Evolutionary conservation across 1,139 yeast genomes (phyloP), one percentile per base, ranked within the genome.

Genomic region (Suhomyces wounanorum): DNA sequence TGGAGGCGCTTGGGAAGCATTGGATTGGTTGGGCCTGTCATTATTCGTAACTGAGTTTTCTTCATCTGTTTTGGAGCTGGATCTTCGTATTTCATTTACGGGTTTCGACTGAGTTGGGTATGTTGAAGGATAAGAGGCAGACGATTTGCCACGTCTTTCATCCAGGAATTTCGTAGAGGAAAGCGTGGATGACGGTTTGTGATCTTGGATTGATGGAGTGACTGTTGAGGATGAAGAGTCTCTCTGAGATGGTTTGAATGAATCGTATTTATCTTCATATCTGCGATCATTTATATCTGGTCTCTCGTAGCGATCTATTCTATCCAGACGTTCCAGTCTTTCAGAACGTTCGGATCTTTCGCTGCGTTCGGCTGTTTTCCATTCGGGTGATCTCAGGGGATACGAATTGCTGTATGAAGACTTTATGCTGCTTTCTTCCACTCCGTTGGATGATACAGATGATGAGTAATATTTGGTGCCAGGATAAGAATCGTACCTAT

Each of bases 401-500:
- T 50, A 47, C 3, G 47, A 35, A 17, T 50, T 50, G 28, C 35
- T 36, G 38, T 50, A 50, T 3, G 50, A 43, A n/a, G 52, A 40
- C 16, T 50, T 50, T 25, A 47, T 26, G 28, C 36, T 41, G 43
- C 52, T 50, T 38, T 50, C 52, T 37, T 50, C 52, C n/a, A 50
- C 44, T 16, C 52, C 52, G 18, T 50, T 50, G 8, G 52, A 50
- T 8, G 52, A 50, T 3, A 50, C 50, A 16, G 52, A 50, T 4
- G 52, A 50, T 8, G 50, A 47, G 40, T 52, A 52, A 43, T 52
- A 48, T 37, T 45, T 48, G 39, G 43, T 28, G 18, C 52, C 52
- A 11, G 55, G 45, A 23, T 56, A 57, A 14, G 55, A 53, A 40
- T 57, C 60, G 42, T 57, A 57, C 25, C 57, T 47, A 23, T 55